A percentile compares a stretch with the other conserved stretches of the same genome.
Conservation (phyloP, 2,329 filamentous ascomycete species). For the Xylariales sp. region DNA sequence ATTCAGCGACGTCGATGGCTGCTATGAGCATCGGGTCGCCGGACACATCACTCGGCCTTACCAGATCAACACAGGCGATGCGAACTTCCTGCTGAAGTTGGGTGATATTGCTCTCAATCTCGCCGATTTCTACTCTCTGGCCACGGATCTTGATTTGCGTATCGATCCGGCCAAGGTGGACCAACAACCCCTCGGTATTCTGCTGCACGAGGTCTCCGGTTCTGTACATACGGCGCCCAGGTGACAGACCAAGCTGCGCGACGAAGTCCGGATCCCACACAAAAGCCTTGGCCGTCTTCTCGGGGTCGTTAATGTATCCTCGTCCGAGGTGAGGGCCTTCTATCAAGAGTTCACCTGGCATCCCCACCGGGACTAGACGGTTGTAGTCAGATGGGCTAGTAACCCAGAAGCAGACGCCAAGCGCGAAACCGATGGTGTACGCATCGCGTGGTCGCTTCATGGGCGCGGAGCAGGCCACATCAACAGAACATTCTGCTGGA, state of each 20-base stretch:
- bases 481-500: slow-evolving; percentile 30
- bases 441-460: background rate
- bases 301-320: slow-evolving; percentile 26
- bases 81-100: background rate
- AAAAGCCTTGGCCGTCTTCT: slow-evolving; percentile 21
- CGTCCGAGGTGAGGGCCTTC: slow-evolving; percentile 27
- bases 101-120: slow-evolving; percentile 83
- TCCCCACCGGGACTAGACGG: slow-evolving; percentile 29
- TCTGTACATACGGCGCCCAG: slow-evolving; percentile 55
- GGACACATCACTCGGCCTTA: slow-evolving; percentile 44
- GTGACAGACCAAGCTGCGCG: slow-evolving; percentile 13
- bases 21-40: slow-evolving; percentile 57
- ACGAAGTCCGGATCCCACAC: slow-evolving; percentile 16
- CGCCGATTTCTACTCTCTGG: slow-evolving; percentile 81
- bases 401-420: slow-evolving; percentile 26
- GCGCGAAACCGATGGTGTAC: background rate
- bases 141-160: slow-evolving; percentile 90
- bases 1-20: slow-evolving; percentile 66
- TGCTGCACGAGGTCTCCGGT: slow-evolving; percentile 86
- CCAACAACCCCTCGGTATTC: slow-evolving; percentile 75
- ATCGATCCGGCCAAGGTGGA: slow-evolving; percentile 82
- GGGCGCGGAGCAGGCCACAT: slow-evolving; percentile 12
- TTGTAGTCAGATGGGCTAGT: slow-evolving; percentile 20
- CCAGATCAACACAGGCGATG: background rate
- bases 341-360: slow-evolving; percentile 34